Percentiles rank a stretch among this genome's conserved stretches.
Conservation (phyloP, 495 filamentous ascomycete genomes). For the Neurospora hispaniola region DNA sequence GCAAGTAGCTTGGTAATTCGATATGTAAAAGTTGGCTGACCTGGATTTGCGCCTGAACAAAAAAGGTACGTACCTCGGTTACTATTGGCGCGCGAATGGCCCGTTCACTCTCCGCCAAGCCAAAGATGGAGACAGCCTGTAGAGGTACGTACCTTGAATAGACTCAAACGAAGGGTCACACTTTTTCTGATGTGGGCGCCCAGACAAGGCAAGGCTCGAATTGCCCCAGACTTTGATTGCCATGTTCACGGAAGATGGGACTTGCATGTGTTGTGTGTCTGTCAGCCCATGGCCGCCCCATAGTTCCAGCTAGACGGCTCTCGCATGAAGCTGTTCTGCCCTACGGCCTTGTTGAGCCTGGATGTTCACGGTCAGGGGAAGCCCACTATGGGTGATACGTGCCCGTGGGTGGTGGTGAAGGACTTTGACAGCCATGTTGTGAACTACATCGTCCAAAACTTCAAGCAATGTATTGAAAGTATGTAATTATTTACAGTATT, state of each 20-base stretch:
- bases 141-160: not conserved
- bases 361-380: not conserved
- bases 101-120: not conserved
- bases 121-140: not conserved
- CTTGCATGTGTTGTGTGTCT: not conserved
- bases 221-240: not conserved
- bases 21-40: not conserved
- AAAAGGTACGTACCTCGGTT: not conserved
- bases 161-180: not conserved
- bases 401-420: not conserved
- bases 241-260: not conserved
- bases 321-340: not conserved
- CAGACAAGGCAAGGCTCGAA: not conserved
- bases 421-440: not conserved
- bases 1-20: not conserved
- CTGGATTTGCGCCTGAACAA: not conserved
- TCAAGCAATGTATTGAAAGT: too few species aligned
- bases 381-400: not conserved
- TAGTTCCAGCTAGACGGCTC: not conserved
- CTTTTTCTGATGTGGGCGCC: not conserved
- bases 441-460: not conserved
- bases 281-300: not conserved
- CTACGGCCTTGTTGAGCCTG: not conserved
- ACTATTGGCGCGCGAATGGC: not conserved
- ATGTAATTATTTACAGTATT: not conserved